Conservation (phyloP, 1,284 basidiomycete species). For the Apiotrichum akiyoshidainum region DNA sequence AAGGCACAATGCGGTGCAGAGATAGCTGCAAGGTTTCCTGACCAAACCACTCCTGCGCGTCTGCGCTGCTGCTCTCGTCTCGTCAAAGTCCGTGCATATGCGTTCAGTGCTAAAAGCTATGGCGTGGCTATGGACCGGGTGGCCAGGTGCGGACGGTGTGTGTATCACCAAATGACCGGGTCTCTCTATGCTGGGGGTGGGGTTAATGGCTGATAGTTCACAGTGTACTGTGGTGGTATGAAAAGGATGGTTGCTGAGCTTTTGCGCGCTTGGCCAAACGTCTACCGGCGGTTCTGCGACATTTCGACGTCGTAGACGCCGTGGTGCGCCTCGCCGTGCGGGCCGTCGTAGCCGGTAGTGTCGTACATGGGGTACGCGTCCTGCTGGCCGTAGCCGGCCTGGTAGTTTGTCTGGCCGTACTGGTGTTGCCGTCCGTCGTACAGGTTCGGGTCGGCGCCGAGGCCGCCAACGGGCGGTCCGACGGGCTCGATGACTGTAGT, state of each 20-base stretch:
- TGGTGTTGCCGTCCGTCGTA: constrained; percentile 1
- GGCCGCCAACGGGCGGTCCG: neutral
- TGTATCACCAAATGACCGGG: neutral
- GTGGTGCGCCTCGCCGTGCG: constrained; percentile 18
- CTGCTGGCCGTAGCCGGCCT: neutral
- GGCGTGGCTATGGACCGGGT: constrained; percentile 5
- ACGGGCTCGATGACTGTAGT: neutral
- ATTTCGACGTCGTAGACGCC: constrained; percentile 42
- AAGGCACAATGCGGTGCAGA: no score
- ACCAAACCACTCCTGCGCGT: neutral
- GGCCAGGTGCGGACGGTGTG: neutral
- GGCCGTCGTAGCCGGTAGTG: neutral
- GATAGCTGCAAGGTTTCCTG: no score
- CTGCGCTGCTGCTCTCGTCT: neutral
- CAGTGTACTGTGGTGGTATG: neutral
- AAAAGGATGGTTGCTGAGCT: neutral
- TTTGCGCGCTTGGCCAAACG: no score
- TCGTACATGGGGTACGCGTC: constrained; percentile 6
- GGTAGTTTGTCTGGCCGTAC: neutral
- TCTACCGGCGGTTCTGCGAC: constrained; percentile 14
- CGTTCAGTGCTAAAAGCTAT: constrained; percentile 11
- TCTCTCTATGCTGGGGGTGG: constrained; percentile 7
- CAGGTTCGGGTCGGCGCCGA: neutral
- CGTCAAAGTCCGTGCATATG: constrained; percentile 17
- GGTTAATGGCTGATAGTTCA: neutral